Evolutionary conservation across 139 green algal species (phyloP).

Genomic region (Chlorella sp.): DNA sequence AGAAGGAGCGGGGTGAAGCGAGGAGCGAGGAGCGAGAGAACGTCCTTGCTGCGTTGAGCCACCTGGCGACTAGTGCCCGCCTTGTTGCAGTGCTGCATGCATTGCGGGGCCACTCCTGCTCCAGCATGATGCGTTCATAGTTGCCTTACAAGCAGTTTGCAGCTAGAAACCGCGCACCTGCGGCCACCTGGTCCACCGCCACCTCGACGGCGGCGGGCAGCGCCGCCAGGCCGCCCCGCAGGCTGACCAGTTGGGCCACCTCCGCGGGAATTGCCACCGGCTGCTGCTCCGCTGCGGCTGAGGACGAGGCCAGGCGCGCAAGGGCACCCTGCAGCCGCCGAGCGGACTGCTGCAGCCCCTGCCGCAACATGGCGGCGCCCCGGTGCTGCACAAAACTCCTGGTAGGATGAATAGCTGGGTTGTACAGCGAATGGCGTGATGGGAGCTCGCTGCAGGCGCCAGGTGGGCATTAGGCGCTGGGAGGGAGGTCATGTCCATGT

Average conservation of each 20-base stretch:
- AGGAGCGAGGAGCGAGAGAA: not conserved
- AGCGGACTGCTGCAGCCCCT: not conserved
- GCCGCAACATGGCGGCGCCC: not conserved
- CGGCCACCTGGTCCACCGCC: slow-evolving; percentile 5
- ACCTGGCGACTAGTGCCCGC: too few relatives aligned
- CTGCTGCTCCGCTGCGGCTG: not conserved
- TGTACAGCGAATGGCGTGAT: not conserved
- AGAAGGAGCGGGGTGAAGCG: not conserved
- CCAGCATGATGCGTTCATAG: not conserved
- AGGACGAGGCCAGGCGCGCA: slow-evolving; percentile 1
- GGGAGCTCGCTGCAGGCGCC: not conserved
- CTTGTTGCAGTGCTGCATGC: too few relatives aligned
- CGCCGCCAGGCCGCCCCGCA: slow-evolving; percentile 18
- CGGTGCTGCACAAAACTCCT: not conserved
- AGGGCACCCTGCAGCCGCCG: not conserved
- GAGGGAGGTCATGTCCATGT: too few relatives aligned
- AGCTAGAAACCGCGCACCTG: not conserved
- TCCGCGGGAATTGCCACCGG: slow-evolving; percentile 27
- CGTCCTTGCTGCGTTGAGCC: too few relatives aligned
- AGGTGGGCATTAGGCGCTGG: too few relatives aligned
- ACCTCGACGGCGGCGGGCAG: slow-evolving; percentile 30
- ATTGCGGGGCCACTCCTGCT: not conserved
- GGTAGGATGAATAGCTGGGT: not conserved
- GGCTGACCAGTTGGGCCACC: slow-evolving; percentile 33
- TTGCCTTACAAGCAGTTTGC: too few relatives aligned